Base-by-base conservation (phyloP, 352 stramenopile genomes). In the Phytophthora uliginosa region DNA sequence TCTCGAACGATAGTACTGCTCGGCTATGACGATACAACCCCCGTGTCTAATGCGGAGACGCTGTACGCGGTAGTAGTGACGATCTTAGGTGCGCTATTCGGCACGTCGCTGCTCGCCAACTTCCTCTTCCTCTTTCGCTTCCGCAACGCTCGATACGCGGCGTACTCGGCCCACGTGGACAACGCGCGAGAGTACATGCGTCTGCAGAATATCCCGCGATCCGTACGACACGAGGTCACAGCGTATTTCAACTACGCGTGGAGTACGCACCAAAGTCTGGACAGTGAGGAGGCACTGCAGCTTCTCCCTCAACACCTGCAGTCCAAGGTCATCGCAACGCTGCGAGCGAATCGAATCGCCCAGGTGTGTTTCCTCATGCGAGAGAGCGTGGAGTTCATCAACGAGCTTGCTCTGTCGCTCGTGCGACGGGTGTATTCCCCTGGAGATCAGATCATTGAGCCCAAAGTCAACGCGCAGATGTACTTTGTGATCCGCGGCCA, bases 401-500 rank as follows among this genome's bases (percentile, higher is more conserved):
- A 94, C 24, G 56, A 83, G 13, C 55, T 93, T 3, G 85, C 83
- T 10, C 56, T 89, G 1, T 69, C 83, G 2, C 69, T 94, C 0
- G 69, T 82, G 5, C 74, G 82, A 34, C 71, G 71, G 2, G 81
- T 91, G 1, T 92, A 92, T 48, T 84, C 85, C 7, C 86, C 86
- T 0, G 74, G 68, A 17, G 86, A 94, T 36, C 78, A 73, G n/a
- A 87, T 94, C 34, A 92, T 90, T 18, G 82, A 94, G 57, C 84
- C 83, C 2, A 94, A 94, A 34, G 73, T 88, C 28, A 94, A 91
- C 40, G 81, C 83, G n/a, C 85, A 90, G 63, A 92, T 92, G 86
- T 94, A 89, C 59, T 94, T 92, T 38, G 83, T 92, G 6, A 86
- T 91, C 24, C 84, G 73, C 7, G 86, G 86, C 17, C 81, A 79